Evolutionary conservation across 805 yeast species (phyloP).

Genomic region (Candida koratica): DNA sequence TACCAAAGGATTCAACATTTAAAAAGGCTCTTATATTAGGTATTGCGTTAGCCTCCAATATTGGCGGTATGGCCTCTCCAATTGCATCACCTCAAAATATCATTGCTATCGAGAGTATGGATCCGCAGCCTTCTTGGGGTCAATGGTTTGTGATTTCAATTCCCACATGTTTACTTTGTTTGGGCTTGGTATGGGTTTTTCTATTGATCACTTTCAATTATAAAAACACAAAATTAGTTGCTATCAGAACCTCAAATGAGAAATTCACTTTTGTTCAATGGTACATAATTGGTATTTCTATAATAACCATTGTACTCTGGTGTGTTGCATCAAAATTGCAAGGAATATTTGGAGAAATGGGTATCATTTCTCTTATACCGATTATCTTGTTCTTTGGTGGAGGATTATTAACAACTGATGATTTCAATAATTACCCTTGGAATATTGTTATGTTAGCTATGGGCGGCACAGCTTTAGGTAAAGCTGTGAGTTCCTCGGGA

Average conservation of each 20-base stretch:
- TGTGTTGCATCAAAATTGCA: slow-evolving; percentile 77
- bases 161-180: slow-evolving; percentile 42
- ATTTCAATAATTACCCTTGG: slow-evolving; percentile 95
- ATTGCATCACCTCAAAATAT: slow-evolving; percentile 54
- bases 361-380: slow-evolving; percentile 89
- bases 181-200: slow-evolving; percentile 44
- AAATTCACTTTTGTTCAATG: slow-evolving; percentile 69
- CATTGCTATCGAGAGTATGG: slow-evolving; percentile 50
- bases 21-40: slow-evolving; percentile 42
- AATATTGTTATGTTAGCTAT: slow-evolving; percentile 91
- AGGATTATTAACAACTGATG: slow-evolving; percentile 81
- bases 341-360: slow-evolving; percentile 86
- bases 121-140: slow-evolving; percentile 54
- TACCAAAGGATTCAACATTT: slow-evolving; percentile 40
- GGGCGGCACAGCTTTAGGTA: slow-evolving; percentile 97
- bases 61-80: slow-evolving; percentile 55
- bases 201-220: slow-evolving; percentile 52
- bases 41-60: slow-evolving; percentile 49
- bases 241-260: slow-evolving; percentile 58
- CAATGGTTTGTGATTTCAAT: slow-evolving; percentile 52
- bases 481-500: slow-evolving; percentile 91
- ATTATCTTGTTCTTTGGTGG: slow-evolving; percentile 90
- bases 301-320: slow-evolving; percentile 80
- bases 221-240: slow-evolving; percentile 47
- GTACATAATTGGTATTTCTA: slow-evolving; percentile 65